Evolutionary conservation across 225 moss, liverwort and hornwort species (phyloP).

Genomic region (Sphagnum tenellum): DNA sequence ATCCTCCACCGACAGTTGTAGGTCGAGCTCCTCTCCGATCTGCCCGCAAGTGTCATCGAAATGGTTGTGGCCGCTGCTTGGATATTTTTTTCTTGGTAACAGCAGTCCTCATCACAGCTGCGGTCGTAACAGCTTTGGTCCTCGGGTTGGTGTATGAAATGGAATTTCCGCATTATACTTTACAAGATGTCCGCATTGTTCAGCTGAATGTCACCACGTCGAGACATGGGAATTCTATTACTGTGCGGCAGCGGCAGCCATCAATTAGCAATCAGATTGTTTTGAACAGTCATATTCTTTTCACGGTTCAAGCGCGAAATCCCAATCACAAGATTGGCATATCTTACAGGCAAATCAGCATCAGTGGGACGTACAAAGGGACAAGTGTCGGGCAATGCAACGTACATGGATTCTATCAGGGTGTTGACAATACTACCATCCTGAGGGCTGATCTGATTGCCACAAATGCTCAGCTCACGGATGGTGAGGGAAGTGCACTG

Average conservation of each 20-base stretch:
- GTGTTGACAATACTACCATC: constrained; percentile 20
- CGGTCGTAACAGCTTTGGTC: constrained; percentile 32
- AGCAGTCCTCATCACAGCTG: constrained; percentile 16
- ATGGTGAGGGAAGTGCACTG: constrained; percentile 16
- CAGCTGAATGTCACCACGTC: constrained; percentile 29
- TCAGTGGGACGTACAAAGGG: constrained; percentile 15
- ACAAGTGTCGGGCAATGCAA: constrained; percentile 17
- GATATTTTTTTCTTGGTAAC: constrained; percentile 20
- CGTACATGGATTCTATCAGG: constrained; percentile 30
- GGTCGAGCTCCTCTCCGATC: constrained; percentile 31
- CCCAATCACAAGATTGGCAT: constrained; percentile 37
- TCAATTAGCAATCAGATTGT: background rate
- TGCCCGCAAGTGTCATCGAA: background rate
- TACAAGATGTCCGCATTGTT: constrained; percentile 34
- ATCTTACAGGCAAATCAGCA: constrained; percentile 33
- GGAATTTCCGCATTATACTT: constrained; percentile 32
- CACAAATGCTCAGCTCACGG: constrained; percentile 12
- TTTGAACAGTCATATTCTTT: constrained; percentile 31
- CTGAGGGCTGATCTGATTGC: constrained; percentile 23
- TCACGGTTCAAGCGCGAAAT: constrained; percentile 26
- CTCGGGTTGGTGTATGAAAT: constrained; percentile 33
- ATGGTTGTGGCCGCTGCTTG: constrained; percentile 14
- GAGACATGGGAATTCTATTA: constrained; percentile 7
- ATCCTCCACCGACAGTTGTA: constrained; percentile 40
- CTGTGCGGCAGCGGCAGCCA: constrained; percentile 10